phyloP scores from a whole-genome alignment of 2,329 filamentous ascomycete species.

The Colletotrichum chrysophilum region DNA sequence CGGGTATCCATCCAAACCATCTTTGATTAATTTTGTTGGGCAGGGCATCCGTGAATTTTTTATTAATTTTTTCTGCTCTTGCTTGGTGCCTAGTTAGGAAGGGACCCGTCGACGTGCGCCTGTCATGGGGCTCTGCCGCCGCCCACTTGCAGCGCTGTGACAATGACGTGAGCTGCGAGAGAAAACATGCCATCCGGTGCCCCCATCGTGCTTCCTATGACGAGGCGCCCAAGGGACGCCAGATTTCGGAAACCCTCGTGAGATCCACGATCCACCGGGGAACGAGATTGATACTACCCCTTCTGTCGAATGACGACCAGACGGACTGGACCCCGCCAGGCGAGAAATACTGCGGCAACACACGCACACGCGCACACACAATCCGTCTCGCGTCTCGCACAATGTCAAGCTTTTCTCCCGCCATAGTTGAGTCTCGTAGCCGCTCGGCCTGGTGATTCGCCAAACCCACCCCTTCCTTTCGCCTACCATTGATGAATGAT shows the following conservation, averaged over 20 bases:
- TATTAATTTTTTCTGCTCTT: neutral
- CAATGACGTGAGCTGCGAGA: constrained; percentile 17
- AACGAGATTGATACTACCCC: neutral
- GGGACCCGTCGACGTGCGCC: neutral
- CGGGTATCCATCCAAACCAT: neutral
- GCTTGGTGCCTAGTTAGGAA: neutral
- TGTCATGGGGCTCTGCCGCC: neutral
- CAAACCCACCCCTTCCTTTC: neutral
- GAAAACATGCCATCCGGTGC: constrained; percentile 13
- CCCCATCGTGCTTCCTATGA: neutral
- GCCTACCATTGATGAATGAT: neutral
- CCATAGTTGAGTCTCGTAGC: neutral
- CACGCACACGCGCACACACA: neutral
- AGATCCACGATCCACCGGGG: neutral
- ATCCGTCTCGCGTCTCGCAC: neutral
- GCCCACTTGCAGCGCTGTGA: neutral
- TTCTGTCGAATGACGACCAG: neutral
- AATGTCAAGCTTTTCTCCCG: neutral
- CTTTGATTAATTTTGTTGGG: neutral
- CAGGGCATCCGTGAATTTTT: neutral
- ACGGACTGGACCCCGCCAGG: neutral
- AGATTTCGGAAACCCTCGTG: neutral
- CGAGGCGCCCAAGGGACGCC: neutral
- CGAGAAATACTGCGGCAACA: neutral
- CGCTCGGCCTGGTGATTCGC: neutral